A percentile compares a stretch with the other conserved stretches of the same genome.
These are phyloP conservation scores for Dictyostelium discoideum DNA, from an alignment of 78 protist species.

Conservation along the genomic window dicty_2.7 NC_007089.4:1182501-1183000, in stretches of 20 bases:
- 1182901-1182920: slow-evolving; percentile 34
- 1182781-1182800: slow-evolving; percentile 11
- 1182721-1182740: slow-evolving; percentile 78
- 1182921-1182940: slow-evolving; percentile 89
- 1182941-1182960: slow-evolving; percentile 69
- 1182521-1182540: not conserved
- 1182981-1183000: slow-evolving; percentile 83
- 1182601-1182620: slow-evolving; percentile 83
- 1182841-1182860: slow-evolving; percentile 62
- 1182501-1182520: slow-evolving; percentile 78
- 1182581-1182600: not conserved
- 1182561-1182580: no score
- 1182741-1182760: slow-evolving; percentile 35
- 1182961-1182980: slow-evolving; percentile 41
- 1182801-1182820: slow-evolving; percentile 44
- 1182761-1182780: slow-evolving; percentile 49
- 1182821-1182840: slow-evolving; percentile 27
- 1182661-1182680: slow-evolving; percentile 77
- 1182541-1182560: no score
- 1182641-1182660: slow-evolving; percentile 63
- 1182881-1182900: slow-evolving; percentile 57
- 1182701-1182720: slow-evolving; percentile 81
- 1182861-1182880: slow-evolving; percentile 41
- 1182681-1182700: slow-evolving; percentile 78
- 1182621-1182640: slow-evolving; percentile 70